These are phyloP conservation scores for Ganoderma multipileum DNA, from an alignment of 1,284 basidiomycete genomes.

Conservation along the genomic window DNA sequence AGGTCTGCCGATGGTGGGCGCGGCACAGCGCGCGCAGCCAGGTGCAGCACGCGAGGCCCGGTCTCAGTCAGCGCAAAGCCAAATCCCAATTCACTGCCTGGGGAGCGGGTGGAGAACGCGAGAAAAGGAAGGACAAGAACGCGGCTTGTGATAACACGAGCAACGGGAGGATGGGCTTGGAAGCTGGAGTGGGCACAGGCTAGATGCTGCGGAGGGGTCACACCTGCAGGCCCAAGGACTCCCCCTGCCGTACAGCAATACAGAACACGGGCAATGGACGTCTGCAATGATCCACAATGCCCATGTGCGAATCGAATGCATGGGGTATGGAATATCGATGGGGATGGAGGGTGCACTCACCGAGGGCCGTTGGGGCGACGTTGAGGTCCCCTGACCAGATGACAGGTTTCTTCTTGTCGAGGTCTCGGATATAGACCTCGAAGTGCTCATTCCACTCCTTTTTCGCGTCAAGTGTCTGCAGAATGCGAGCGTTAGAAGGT, in stretches of 20 bases:
- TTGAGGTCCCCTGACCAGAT: conserved; percentile 93
- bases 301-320: not conserved
- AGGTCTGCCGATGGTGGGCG: conserved; percentile 54
- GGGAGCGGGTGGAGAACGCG: not conserved
- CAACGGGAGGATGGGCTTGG: not conserved
- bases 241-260: not conserved
- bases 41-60: not conserved
- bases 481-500: conserved; percentile 1
- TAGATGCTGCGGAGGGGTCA: not conserved
- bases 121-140: not conserved
- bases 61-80: not conserved
- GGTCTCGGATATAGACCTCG: conserved; percentile 69
- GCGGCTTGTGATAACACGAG: not conserved
- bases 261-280: not conserved
- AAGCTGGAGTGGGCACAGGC: not conserved
- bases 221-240: not conserved
- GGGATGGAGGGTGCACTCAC: conserved; percentile 42
- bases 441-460: conserved; percentile 83
- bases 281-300: not conserved
- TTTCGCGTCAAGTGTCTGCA: conserved; percentile 74
- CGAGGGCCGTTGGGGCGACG: conserved; percentile 79
- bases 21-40: not conserved
- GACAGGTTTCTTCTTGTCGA: conserved; percentile 82
- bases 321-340: not conserved
- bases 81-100: not conserved